Evolutionary conservation across 2,329 filamentous ascomycete genomes (phyloP), one percentile per base, ranked within the genome.

Genomic region (Neophaeococcomyces mojaviensis): DNA sequence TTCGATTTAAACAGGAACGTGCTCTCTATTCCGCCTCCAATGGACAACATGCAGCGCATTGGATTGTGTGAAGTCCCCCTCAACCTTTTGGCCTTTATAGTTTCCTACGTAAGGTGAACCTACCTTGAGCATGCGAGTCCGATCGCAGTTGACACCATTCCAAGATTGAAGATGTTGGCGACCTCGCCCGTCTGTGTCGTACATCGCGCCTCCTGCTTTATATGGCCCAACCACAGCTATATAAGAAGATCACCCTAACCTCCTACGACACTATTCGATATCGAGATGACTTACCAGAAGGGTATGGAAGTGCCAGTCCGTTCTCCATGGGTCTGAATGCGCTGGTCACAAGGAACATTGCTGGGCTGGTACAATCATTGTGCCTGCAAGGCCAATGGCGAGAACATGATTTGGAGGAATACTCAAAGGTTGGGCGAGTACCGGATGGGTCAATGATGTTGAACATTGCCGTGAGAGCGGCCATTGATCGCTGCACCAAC

Each of bases 381-480:
- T 63, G 67, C 2, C 54, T 82, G 30, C 63, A 68, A 26, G 79
- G 79, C 18, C 68, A 77, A 20, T 81, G 76, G 76, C 69, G 69
- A 44, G 78, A 80, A 55, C 63, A 69, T 41, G 75, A 77, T 43
- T 55, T 75, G 18, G 73, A 79, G 81, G 77, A 81, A 51, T 74
- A 78, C 59, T 71, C 73, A 46, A 72, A 71, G 42, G 65, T 68
- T 37, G 78, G 78, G 0, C 66, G 77, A 31, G 73, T 82, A 44
- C 76, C 78, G n/a, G 78, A 82, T 61, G 78, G 74, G 36, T 74
- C 71, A 31, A 81, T 82, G 76, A 71, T 82, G 68, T 63, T 82
- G 56, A 80, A 79, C 58, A 76, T 79, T 40, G 69, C 74, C 2
- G 66, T 79, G 41, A 72, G 78, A 47, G 76, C 76, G 2, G 77